Conservation (phyloP, 345 rosid species). For the Psidium guajava region DNA sequence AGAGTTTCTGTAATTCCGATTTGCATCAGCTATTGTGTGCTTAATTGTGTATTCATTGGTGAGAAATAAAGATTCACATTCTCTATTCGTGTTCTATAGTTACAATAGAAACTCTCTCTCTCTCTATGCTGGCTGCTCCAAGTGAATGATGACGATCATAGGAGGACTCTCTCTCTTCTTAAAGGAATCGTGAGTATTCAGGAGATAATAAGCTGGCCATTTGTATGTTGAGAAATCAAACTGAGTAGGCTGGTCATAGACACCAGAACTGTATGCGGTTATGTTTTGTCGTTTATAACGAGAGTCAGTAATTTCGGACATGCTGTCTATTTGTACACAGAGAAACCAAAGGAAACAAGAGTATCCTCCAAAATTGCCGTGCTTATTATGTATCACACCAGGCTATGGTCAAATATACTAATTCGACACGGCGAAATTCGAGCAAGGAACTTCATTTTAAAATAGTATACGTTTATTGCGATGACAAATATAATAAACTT, state of each 20-base stretch:
- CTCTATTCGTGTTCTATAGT: neutral
- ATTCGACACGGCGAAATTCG: too few relatives aligned
- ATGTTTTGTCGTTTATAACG: too few relatives aligned
- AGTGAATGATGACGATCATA: neutral
- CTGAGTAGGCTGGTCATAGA: neutral
- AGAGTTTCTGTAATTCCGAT: neutral
- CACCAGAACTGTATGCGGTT: neutral
- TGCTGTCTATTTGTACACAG: neutral
- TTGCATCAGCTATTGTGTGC: neutral
- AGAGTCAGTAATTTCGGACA: neutral
- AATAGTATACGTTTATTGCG: accelerated
- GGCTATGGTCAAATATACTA: neutral
- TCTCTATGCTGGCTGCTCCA: neutral
- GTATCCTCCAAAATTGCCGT: neutral
- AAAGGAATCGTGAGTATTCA: neutral
- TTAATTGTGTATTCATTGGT: neutral
- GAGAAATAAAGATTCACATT: neutral
- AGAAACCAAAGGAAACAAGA: neutral
- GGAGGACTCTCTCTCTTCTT: neutral
- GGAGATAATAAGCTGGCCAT: neutral
- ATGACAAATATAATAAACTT: accelerated
- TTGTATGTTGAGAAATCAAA: neutral
- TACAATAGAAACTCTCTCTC: neutral
- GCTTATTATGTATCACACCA: neutral
- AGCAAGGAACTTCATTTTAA: neutral